Percentiles rank a stretch among this genome's conserved stretches.
These are phyloP conservation scores for Arthrobotrys conoides DNA, from an alignment of 2,329 filamentous ascomycete species.

Conservation along the genomic window DNA sequence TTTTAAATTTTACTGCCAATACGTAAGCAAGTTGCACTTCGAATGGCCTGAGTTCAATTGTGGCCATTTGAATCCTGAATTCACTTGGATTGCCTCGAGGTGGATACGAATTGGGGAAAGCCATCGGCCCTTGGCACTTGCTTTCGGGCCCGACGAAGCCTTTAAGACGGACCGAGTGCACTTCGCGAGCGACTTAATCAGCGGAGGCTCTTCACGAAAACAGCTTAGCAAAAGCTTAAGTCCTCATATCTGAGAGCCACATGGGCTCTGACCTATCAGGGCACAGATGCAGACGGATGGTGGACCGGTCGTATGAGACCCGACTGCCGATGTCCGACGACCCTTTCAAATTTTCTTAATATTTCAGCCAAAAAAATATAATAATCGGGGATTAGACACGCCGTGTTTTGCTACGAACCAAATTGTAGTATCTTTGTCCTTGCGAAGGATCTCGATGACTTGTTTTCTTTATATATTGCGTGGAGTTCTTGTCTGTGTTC, in stretches of 20 bases:
- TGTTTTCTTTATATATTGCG: conserved; percentile 15
- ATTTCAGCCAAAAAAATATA: conserved; percentile 12
- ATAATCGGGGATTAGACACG: conserved; percentile 3
- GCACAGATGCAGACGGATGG: background rate
- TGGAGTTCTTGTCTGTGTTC: background rate
- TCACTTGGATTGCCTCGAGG: background rate
- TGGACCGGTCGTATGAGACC: conserved; percentile 8
- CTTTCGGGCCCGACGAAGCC: conserved; percentile 39
- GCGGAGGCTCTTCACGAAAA: conserved; percentile 47
- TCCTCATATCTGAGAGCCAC: conserved; percentile 25
- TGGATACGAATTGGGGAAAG: background rate
- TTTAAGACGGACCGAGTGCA: conserved; percentile 21
- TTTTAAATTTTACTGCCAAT: background rate
- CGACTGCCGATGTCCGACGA: conserved; percentile 43
- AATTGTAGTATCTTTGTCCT: background rate
- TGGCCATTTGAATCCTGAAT: conserved; percentile 1
- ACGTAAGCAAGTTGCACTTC: conserved; percentile 1
- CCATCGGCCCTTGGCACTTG: conserved; percentile 47
- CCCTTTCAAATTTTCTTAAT: background rate
- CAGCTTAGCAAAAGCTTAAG: conserved; percentile 46
- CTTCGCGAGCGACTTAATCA: conserved; percentile 27
- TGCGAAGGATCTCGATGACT: conserved; percentile 22
- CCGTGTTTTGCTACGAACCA: background rate
- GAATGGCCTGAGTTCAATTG: background rate
- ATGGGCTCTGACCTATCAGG: conserved; percentile 22